A percentile compares a stretch with the other conserved stretches of the same genome.
Conservation (phyloP, 2,329 filamentous ascomycete genomes). For the Magnaporthiopsis poae region DNA sequence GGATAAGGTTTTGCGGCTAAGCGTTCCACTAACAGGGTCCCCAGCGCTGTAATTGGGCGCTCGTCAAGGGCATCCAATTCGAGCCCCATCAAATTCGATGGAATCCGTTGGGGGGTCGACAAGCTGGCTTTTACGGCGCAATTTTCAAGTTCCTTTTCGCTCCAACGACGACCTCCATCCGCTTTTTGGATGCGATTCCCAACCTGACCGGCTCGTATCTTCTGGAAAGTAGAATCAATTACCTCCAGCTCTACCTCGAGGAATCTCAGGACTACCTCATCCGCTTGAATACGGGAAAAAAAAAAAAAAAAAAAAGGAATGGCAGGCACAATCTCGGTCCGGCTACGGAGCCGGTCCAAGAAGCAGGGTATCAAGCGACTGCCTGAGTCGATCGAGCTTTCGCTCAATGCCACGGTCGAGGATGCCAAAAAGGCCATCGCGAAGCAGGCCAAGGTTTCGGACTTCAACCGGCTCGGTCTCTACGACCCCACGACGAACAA, state of each 20-base stretch:
- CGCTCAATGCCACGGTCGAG: constrained; percentile 45
- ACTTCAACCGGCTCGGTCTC: constrained; percentile 53
- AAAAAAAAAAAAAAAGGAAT: background rate
- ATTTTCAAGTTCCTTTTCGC: background rate
- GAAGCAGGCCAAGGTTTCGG: constrained; percentile 37
- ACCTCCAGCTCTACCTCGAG: background rate
- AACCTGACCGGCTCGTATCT: background rate
- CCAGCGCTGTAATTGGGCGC: background rate
- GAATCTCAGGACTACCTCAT: background rate
- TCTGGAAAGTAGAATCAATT: background rate
- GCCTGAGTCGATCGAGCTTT: constrained; percentile 40
- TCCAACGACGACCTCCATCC: too few relatives aligned
- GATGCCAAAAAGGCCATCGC: constrained; percentile 49
- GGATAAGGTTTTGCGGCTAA: background rate
- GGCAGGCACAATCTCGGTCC: background rate
- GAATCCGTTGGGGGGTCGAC: background rate
- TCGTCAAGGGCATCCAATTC: background rate
- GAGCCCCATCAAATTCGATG: background rate
- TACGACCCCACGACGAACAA: constrained; percentile 52
- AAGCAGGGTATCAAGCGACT: constrained; percentile 45
- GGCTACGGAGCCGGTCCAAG: constrained; percentile 34
- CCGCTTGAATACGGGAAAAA: background rate
- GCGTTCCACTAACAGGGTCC: background rate
- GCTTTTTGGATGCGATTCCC: background rate
- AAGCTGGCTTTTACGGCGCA: background rate